Evolutionary conservation across 768 basidiomycete species (phyloP), one percentile per base, ranked within the genome.

Genomic region (Podaxis sp.): DNA sequence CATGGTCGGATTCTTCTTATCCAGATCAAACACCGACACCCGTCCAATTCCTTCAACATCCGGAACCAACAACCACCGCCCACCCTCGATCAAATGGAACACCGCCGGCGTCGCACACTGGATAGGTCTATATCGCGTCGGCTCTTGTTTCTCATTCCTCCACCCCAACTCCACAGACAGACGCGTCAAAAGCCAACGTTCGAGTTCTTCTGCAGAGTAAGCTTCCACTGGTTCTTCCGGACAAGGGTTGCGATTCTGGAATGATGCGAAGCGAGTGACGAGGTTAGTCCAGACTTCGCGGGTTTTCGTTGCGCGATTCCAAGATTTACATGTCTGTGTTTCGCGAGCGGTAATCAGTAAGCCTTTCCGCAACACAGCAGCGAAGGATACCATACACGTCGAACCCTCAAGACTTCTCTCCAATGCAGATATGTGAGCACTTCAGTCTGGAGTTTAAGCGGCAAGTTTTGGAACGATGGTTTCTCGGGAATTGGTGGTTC

Each of bases 241-340:
- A 16, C 32, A 21, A 10, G 59, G 59, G 21, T 37, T 48, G 32
- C 59, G 52, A 25, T 61, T 53, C 27, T 60, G 52, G 46, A 47
- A 54, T 10, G 52, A 55, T 3, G 42, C 50, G 52, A 61, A 61
- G 14, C 53, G 59, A 5, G 44, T 61, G 44, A 61, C 52, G 44
- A 61, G 46, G 44, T 61, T 36, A 6, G 52, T 36, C 59, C 59
- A 61, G 21, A 61, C 32, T 16, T 48, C 47, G 5, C 52, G 59
- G 2, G 59, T 48, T 25, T 61, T 61, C 32, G 59, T 61, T 37
- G 59, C 59, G 25, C 59, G 52, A 23, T 61, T 61, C 59, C 59
- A 61, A n/a, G 59, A 61, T 55, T 55, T 61, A 37, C 59, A 61
- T 40, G 59, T 61, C 59, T 61, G 13, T 14, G 6, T 35, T 53